Evolutionary conservation across 495 filamentous ascomycete species (phyloP), one percentile per base, ranked within the genome.

Genomic region (Chaetomidium leptoderma): DNA sequence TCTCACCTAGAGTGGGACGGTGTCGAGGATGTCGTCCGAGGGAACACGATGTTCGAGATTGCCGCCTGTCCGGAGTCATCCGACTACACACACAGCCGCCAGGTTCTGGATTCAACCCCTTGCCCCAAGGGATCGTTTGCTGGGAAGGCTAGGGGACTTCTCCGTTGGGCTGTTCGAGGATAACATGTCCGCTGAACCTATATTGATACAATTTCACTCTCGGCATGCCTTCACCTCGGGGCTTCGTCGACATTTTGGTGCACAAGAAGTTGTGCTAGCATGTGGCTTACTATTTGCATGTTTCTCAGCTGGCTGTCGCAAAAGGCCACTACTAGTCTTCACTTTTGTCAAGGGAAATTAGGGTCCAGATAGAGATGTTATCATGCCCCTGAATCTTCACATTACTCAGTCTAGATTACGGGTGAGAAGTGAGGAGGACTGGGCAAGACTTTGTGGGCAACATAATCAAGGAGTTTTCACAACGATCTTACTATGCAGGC

Each of bases 1-100:
- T n/a, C 57, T 78, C 40, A 72, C 69, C 1, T 73, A 35, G 66
- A 67, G 11, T 73, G 62, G 58, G 48, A 70, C 17, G 67, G 60
- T n/a, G 37, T 36, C 4, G 42, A 61, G 8, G 62, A 66, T 10
- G 52, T 56, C 10, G 51, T 61, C 48, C 68, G 72, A 8, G 55
- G 59, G 7, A 64, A 42, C 44, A 52, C 58, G n/a, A 67, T 54
- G 23, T 58, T 72, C 29, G 63, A 70, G 17, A 53, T 75, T 24
- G 56, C 72, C 30, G 68, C 69, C 19, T 77, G 74, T 51, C n/a
- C 63, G 3, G 51, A 61, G 27, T 43, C 46, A 19, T 29, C 58
- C 3, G 62, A 66, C 40, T 78, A 74, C 63, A 56, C 55, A 21
- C 71, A 77, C 30, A 52, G 55, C 3, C 71, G 67, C 10, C 59